phyloP scores from a whole-genome alignment of 179 eudicot genomes.

The Nepenthes alata region DNA sequence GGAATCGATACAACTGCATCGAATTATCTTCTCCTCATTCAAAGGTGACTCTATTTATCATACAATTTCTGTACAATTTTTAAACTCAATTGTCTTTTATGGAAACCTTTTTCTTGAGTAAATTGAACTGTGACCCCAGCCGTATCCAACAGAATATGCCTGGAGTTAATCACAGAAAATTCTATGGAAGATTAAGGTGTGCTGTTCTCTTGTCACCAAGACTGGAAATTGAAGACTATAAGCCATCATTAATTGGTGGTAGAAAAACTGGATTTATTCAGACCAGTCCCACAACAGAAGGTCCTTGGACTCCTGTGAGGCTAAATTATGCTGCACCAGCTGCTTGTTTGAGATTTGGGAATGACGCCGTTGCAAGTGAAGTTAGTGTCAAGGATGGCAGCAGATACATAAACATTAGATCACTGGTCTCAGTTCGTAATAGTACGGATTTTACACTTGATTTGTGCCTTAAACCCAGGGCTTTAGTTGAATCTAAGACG shows the following conservation, averaged over 20 bases:
- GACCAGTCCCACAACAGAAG: conserved; percentile 75
- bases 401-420: conserved; percentile 80
- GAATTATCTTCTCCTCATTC: conserved; percentile 51
- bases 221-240: conserved; percentile 28
- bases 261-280: conserved; percentile 62
- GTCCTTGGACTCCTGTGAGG: conserved; percentile 91
- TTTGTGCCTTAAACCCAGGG: conserved; percentile 50
- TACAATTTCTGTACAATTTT: background rate
- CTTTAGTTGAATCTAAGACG: conserved; percentile 20
- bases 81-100: no score
- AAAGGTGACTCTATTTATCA: conserved; percentile 20
- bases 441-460: conserved; percentile 67
- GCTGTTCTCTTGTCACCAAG: conserved; percentile 51
- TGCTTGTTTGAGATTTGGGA: conserved; percentile 90
- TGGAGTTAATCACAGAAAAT: conserved; percentile 14
- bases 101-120: background rate
- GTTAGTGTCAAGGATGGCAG: conserved; percentile 67
- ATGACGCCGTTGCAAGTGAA: conserved; percentile 92
- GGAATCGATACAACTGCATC: conserved; percentile 42
- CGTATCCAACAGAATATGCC: conserved; percentile 24
- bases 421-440: conserved; percentile 78
- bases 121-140: background rate
- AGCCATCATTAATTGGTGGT: conserved; percentile 22
- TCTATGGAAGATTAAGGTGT: conserved; percentile 54
- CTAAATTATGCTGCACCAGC: conserved; percentile 88